Base-by-base conservation (phyloP, 2,329 filamentous ascomycete species). In the Hymenoscyphus fructigenus region DNA sequence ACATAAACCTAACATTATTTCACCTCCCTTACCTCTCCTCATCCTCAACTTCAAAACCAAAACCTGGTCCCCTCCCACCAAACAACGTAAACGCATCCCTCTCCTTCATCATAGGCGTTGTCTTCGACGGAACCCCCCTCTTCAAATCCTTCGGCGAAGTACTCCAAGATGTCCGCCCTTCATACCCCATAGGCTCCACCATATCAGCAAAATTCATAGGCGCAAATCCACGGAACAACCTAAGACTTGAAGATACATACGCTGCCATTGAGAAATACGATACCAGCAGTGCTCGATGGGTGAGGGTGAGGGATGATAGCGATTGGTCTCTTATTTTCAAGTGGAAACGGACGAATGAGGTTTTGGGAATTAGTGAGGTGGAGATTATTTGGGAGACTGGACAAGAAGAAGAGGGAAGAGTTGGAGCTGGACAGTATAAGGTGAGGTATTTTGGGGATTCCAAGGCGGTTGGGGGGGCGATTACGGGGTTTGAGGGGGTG, bases 211-310 rank as follows among this genome's bases (percentile, higher is more conserved):
- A 83, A 0, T 97, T 97, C 76, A 86, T 93, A 1, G 93, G 88
- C 15, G 93, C 93, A 0, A 96, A 97, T 73, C 94, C 93, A 15
- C 85, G 94, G 28, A 97, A 97, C 76, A 91, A 97, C 70, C 84
- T 97, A 34, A 84, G 88, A 0, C 85, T 91, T 1, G 93, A 91
- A 72, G 84, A 82, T 1, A 96, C 92, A 0, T 97, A 87, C 76
- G 88, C 89, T 0, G 85, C 90, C 0, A 85, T 97, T 0, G 92
- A 97, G 79, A 81, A 81, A 72, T 29, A 70, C 5, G 65, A 44
- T 17, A 81, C 84, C 70, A 71, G 44, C 73, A 63, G 0, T 97
- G 93, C 93, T 79, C 77, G 12, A 82, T 81, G 41, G 62, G 20
- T 1, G 1, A 56, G 23, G 9, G 85, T 96, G 3, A 82, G 87